A percentile compares a stretch with the other conserved stretches of the same genome.
Conservation (phyloP, 345 rosid species). For the Gossypium stocksii region DNA sequence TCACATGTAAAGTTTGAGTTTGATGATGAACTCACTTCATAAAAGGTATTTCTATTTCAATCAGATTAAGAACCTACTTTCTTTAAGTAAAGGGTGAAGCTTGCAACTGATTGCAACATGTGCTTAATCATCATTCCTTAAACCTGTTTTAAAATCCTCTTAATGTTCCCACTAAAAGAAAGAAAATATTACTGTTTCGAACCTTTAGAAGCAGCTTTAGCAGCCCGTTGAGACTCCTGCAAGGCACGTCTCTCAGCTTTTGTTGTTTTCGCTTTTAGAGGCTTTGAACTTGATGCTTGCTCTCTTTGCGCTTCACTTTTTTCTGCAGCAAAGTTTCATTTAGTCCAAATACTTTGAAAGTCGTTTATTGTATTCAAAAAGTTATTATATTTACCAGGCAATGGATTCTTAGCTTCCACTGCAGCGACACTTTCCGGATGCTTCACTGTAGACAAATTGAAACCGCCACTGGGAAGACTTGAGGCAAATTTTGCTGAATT, state of each 20-base stretch:
- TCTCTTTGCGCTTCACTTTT: slow-evolving; percentile 34
- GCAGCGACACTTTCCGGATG: slow-evolving; percentile 16
- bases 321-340: slow-evolving; percentile 33
- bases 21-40: slow-evolving; percentile 3
- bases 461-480: slow-evolving; percentile 70
- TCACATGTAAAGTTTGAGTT: neutral
- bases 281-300: slow-evolving; percentile 27
- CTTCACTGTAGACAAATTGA: slow-evolving; percentile 53
- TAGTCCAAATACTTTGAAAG: neutral
- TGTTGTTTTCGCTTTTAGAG: slow-evolving; percentile 52
- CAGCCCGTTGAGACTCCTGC: slow-evolving; percentile 68
- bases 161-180: neutral
- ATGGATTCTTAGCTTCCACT: slow-evolving; percentile 16
- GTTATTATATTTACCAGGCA: slow-evolving; percentile 30
- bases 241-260: slow-evolving; percentile 71
- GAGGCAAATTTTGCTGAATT: slow-evolving; percentile 55
- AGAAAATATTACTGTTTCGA: neutral
- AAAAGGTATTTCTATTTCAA: neutral
- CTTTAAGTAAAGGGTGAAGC: neutral
- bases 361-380: neutral
- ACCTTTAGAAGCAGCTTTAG: slow-evolving; percentile 56
- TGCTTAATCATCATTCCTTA: neutral
- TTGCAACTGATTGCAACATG: neutral
- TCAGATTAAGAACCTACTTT: neutral
- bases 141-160: neutral